phyloP scores from a whole-genome alignment of 1,139 yeast species.

The Candida mesenterica region DNA sequence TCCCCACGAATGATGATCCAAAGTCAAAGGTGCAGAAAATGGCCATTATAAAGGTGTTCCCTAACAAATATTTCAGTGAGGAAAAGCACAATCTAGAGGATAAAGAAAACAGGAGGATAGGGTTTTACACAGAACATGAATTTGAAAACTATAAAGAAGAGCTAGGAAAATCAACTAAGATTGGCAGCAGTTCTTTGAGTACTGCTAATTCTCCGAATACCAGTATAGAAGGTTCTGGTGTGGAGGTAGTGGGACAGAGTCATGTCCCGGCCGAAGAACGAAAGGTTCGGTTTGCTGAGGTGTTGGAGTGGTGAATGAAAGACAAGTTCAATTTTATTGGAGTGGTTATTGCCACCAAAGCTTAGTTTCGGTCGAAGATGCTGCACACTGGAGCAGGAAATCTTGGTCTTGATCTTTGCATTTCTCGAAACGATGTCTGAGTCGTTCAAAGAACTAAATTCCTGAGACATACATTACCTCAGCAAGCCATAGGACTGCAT shows the following conservation, averaged over 20 bases:
- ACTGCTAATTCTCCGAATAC: too few species aligned
- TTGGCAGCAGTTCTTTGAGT: too few species aligned
- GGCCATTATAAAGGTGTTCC: slow-evolving; percentile 55
- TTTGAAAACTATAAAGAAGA: slow-evolving; percentile 22
- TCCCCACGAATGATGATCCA: slow-evolving; percentile 53
- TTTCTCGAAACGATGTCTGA: too few species aligned
- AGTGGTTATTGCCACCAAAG: too few species aligned
- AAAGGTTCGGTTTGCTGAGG: slow-evolving; percentile 51
- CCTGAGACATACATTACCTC: too few species aligned
- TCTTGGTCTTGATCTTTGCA: too few species aligned
- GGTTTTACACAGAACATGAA: slow-evolving; percentile 34
- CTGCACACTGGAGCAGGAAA: too few species aligned
- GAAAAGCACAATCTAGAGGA: not conserved
- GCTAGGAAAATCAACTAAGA: slow-evolving; percentile 2
- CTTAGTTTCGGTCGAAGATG: too few species aligned
- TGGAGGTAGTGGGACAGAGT: slow-evolving; percentile 16
- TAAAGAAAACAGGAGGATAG: slow-evolving; percentile 13
- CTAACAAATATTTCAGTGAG: slow-evolving; percentile 19
- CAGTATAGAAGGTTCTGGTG: slow-evolving; percentile 14
- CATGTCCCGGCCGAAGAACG: too few species aligned
- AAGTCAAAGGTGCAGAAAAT: slow-evolving; percentile 26
- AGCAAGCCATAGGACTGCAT: too few species aligned
- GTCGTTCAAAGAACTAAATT: too few species aligned
- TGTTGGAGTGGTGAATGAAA: slow-evolving; percentile 46
- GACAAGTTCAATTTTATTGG: not conserved